These are phyloP conservation scores for Rehmannia glutinosa DNA, from an alignment of 257 asterid species.

Conservation along the genomic window DNA sequence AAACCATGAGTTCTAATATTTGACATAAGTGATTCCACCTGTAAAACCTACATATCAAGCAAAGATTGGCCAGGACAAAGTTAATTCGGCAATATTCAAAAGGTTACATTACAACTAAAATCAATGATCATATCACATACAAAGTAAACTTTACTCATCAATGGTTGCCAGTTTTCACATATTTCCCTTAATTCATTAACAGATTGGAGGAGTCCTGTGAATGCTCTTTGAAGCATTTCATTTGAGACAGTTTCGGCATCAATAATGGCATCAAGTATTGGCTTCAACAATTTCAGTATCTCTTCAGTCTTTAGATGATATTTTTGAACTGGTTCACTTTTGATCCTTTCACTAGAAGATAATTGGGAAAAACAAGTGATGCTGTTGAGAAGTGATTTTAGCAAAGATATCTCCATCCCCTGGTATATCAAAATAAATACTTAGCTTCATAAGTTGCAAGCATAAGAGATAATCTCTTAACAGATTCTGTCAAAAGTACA, in stretches of 20 bases:
- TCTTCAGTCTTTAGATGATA: conserved; percentile 53
- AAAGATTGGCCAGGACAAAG: conserved; percentile 11
- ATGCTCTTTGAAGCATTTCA: conserved; percentile 57
- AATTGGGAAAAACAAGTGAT: conserved; percentile 46
- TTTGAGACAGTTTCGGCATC: conserved; percentile 42
- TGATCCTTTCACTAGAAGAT: conserved; percentile 48
- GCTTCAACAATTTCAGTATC: conserved; percentile 56
- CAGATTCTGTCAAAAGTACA: background rate
- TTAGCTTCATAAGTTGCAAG: conserved; percentile 10
- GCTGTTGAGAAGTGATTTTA: conserved; percentile 62
- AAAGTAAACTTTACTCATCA: conserved; percentile 83
- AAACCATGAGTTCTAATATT: conserved; percentile 45
- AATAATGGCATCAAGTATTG: conserved; percentile 51
- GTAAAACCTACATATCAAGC: conserved; percentile 53
- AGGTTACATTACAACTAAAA: background rate
- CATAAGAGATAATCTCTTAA: background rate
- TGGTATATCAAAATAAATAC: conserved; percentile 29
- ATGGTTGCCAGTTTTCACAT: conserved; percentile 58
- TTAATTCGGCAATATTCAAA: background rate
- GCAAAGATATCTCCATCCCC: conserved; percentile 75
- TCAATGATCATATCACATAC: conserved; percentile 39
- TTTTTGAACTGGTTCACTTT: conserved; percentile 54
- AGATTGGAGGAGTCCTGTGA: conserved; percentile 45
- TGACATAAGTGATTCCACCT: conserved; percentile 57
- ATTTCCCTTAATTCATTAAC: conserved; percentile 62